These are phyloP conservation scores for Asparagopsis taxiformis DNA, from an alignment of 31 red algal species.

Conservation along the genomic window DNA sequence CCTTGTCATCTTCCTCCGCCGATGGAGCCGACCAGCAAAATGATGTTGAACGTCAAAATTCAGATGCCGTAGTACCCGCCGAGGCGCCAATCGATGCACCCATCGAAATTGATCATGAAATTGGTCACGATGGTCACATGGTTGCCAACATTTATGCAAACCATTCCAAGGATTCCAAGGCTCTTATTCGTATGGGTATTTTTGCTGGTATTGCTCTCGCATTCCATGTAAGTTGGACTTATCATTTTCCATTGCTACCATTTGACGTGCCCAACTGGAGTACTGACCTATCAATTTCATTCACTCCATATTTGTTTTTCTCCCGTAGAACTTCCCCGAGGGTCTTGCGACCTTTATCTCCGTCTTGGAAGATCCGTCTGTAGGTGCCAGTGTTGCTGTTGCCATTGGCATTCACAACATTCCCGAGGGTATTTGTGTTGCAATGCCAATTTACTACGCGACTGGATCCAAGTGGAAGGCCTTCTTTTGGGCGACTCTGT, in stretches of 20 bases:
- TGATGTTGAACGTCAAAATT: background rate
- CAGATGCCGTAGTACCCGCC: background rate
- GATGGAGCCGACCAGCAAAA: conserved; percentile 4
- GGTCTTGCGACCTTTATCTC: conserved; percentile 85
- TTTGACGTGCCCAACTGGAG: no score
- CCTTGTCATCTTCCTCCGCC: background rate
- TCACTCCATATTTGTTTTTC: conserved; percentile 1
- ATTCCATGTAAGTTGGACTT: conserved; percentile 42
- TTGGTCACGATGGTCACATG: conserved; percentile 62
- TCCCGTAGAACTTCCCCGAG: conserved; percentile 80
- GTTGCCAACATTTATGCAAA: conserved; percentile 41
- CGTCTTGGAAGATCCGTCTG: conserved; percentile 63
- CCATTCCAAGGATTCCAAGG: conserved; percentile 33
- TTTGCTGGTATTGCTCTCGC: conserved; percentile 73
- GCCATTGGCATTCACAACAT: conserved; percentile 87
- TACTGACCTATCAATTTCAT: conserved; percentile 3
- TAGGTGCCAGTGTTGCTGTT: conserved; percentile 74
- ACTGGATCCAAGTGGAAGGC: conserved; percentile 70
- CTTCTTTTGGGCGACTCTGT: conserved; percentile 82
- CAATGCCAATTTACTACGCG: conserved; percentile 89
- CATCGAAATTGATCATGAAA: conserved; percentile 35
- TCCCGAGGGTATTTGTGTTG: conserved; percentile 84
- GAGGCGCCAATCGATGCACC: conserved; percentile 8
- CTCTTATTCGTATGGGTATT: conserved; percentile 70
- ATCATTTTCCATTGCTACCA: conserved; percentile 18